Percentiles rank a stretch among this genome's conserved stretches.
Evolutionary conservation across 2,329 filamentous ascomycete genomes (phyloP).

Genomic region (Hypomyces perniciosus): DNA sequence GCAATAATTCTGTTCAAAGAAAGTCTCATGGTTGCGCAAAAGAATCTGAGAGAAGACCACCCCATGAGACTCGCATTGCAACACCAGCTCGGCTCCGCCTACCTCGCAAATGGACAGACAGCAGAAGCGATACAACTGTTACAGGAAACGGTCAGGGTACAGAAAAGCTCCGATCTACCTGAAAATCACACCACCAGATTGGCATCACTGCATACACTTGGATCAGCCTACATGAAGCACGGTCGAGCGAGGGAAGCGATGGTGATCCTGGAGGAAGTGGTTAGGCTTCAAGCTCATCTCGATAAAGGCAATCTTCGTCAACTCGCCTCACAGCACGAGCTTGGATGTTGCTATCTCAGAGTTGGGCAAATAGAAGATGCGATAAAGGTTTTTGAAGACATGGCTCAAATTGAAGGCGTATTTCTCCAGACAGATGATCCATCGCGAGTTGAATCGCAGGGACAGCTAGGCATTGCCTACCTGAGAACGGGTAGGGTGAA

Average conservation of each 20-base stretch:
- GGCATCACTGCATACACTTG: slow-evolving; percentile 1
- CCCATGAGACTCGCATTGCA: not conserved
- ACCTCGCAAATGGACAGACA: slow-evolving; percentile 1
- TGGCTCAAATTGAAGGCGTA: not conserved
- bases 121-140: slow-evolving; percentile 1
- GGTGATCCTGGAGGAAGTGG: not conserved
- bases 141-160: not conserved
- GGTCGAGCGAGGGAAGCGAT: not conserved
- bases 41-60: not conserved
- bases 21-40: not conserved
- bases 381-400: not conserved
- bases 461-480: not conserved
- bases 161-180: not conserved
- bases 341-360: slow-evolving; percentile 3
- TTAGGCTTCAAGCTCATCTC: not conserved
- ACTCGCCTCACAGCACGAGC: slow-evolving; percentile 5
- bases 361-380: slow-evolving; percentile 1
- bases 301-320: not conserved
- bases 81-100: not conserved
- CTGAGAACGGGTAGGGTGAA: not conserved
- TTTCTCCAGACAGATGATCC: not conserved
- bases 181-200: not conserved
- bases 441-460: not conserved
- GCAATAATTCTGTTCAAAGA: not conserved
- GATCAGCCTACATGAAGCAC: not conserved